phyloP scores from a whole-genome alignment of 1,284 basidiomycete genomes.

The Ustilago trichophora region DNA sequence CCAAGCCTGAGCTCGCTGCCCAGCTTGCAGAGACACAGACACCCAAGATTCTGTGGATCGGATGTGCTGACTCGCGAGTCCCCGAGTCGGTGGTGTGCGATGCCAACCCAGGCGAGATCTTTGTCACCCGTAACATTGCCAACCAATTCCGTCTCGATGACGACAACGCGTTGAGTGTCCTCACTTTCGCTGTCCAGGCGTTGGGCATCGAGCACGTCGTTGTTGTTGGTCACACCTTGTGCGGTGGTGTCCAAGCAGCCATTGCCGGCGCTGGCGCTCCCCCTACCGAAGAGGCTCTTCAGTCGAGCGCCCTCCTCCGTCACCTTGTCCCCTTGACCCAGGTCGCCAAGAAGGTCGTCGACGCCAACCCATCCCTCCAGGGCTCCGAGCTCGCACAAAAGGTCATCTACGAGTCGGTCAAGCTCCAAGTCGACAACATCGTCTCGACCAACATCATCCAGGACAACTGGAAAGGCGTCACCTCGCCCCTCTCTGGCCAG shows the following conservation, averaged over 20 bases:
- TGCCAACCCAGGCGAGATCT: slow-evolving; percentile 63
- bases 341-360: slow-evolving; percentile 50
- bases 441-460: slow-evolving; percentile 74
- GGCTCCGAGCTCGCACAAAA: slow-evolving; percentile 27
- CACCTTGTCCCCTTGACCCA: slow-evolving; percentile 60
- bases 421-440: slow-evolving; percentile 78
- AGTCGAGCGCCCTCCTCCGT: slow-evolving; percentile 48
- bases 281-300: slow-evolving; percentile 26
- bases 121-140: slow-evolving; percentile 67
- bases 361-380: slow-evolving; percentile 26
- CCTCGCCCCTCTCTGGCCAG: slow-evolving; percentile 63
- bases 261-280: slow-evolving; percentile 50
- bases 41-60: slow-evolving; percentile 81
- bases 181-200: slow-evolving; percentile 81
- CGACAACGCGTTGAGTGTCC: slow-evolving; percentile 78
- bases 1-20: slow-evolving; percentile 75
- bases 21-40: slow-evolving; percentile 74
- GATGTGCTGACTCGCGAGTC: slow-evolving; percentile 63
- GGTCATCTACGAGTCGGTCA: slow-evolving; percentile 71
- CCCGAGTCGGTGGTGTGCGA: slow-evolving; percentile 69
- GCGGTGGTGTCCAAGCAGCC: slow-evolving; percentile 67
- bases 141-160: slow-evolving; percentile 77
- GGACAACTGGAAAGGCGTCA: slow-evolving; percentile 78
- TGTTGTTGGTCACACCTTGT: slow-evolving; percentile 69
- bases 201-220: slow-evolving; percentile 85